Base-by-base conservation (phyloP, 1,139 yeast genomes). In the Diutina neorugosa region DNA sequence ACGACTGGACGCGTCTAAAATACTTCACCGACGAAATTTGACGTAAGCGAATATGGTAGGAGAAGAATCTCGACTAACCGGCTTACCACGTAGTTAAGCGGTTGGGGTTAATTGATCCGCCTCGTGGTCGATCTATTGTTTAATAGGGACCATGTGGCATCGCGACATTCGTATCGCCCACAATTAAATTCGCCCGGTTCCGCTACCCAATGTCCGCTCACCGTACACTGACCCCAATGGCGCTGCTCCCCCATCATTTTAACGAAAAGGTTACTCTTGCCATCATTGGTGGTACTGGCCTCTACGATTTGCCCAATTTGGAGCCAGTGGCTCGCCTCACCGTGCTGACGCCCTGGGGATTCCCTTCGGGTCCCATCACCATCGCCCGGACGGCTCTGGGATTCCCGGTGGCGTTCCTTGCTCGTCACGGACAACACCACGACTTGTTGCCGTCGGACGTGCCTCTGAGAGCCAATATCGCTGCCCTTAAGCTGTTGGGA, bases 201-300 rank as follows among this genome's bases (percentile, higher is more conserved):
- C 43, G 43, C 43, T 40, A 40, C 20, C 2, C 9, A 21, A 71
- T 71, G 76, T 69, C 76, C n/a, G 58, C 62, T 52, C 74, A 70
- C 62, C 66, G 75, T 64, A 74, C 69, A 54, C 59, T 63, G 51
- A 53, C 64, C 49, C 62, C 62, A 51, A 37, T 65, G 20, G 51
- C 61, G 20, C 57, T 60, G 34, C 68, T 74, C 57, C 79, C 80
- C 14, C 75, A 69, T 59, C 60, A 64, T 48, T 75, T 67, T 63
- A 68, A 67, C 52, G 69, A 68, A 51, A 66, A 67, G 43, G 88
- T 93, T 25, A 77, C 81, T 48, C 76, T 93, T 52, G 98, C 96
- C 50, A 81, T 93, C 59, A 93, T 93, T 65, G 98, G 98, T 44
- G 98, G 98, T 49, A 93, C 98, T 2, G 99, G 99, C n/a, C 78